phyloP scores from a whole-genome alignment of 2,329 filamentous ascomycete species.

The Atkinsonella hypoxylon region DNA sequence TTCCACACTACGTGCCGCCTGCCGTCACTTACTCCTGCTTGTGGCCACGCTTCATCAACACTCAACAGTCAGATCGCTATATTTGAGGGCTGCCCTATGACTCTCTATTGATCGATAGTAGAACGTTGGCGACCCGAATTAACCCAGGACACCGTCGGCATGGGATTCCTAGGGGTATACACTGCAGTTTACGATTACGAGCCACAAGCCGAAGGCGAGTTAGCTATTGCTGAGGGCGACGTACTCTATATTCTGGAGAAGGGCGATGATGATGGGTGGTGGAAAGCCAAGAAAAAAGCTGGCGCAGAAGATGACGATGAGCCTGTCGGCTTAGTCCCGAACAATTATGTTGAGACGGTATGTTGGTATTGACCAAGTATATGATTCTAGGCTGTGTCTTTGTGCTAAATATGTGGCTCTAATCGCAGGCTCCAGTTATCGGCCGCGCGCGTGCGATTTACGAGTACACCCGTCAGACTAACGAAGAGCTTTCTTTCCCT shows the following conservation, averaged over 20 bases:
- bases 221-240: constrained; percentile 76
- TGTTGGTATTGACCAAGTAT: constrained; percentile 13
- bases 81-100: not conserved
- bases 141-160: constrained; percentile 24
- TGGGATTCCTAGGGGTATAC: constrained; percentile 90
- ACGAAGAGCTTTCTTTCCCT: constrained; percentile 91
- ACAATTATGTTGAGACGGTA: constrained; percentile 92
- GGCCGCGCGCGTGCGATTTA: constrained; percentile 83
- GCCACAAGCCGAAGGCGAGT: constrained; percentile 76
- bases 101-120: not conserved
- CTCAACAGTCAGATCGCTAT: not conserved
- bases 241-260: constrained; percentile 82
- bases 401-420: not conserved
- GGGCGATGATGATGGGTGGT: constrained; percentile 70
- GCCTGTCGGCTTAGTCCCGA: constrained; percentile 79
- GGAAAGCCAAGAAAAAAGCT: constrained; percentile 90
- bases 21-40: not conserved
- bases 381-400: not conserved
- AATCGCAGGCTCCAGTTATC: constrained; percentile 46
- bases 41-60: not conserved
- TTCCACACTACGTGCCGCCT: not conserved
- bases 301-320: constrained; percentile 77
- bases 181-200: constrained; percentile 86
- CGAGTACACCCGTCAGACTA: constrained; percentile 93
- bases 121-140: not conserved